Conservation (phyloP, 2,329 filamentous ascomycete genomes). For the Colletotrichum scovillei region DNA sequence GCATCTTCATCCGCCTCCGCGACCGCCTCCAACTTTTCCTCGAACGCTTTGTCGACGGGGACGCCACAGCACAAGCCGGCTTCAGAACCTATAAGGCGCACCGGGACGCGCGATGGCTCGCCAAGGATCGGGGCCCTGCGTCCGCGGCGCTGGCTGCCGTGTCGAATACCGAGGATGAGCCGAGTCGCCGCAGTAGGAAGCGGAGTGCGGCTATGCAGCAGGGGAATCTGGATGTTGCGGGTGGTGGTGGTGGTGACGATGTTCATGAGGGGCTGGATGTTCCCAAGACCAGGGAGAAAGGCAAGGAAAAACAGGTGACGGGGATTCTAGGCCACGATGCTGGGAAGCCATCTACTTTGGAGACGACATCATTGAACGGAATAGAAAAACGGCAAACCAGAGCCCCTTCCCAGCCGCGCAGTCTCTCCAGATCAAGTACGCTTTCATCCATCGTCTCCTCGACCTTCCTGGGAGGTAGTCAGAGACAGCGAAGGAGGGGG, state of each 20-base stretch:
- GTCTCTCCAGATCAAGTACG: background rate
- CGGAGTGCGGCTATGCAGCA: too few relatives aligned
- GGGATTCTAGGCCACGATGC: too few relatives aligned
- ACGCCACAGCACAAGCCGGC: background rate
- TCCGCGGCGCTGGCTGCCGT: background rate
- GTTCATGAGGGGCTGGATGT: background rate
- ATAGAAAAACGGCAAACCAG: background rate
- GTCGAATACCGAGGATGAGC: background rate
- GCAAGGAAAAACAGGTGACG: background rate
- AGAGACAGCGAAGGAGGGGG: slow-evolving; percentile 9
- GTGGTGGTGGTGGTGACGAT: background rate
- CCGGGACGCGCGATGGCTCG: slow-evolving; percentile 14
- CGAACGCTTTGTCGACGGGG: slow-evolving; percentile 17
- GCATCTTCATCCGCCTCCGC: slow-evolving; percentile 24
- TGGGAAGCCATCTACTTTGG: background rate
- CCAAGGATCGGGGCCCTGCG: background rate
- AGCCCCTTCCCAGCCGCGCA: background rate
- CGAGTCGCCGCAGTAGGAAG: background rate
- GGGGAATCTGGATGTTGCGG: background rate
- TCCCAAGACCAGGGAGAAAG: background rate
- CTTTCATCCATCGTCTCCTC: slow-evolving; percentile 8
- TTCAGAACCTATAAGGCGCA: slow-evolving; percentile 15
- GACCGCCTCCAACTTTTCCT: slow-evolving; percentile 30
- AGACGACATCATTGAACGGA: background rate
- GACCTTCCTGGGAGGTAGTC: background rate